Evolutionary conservation across 352 stramenopile genomes (phyloP).

Genomic region (Globisporangium parvum): DNA sequence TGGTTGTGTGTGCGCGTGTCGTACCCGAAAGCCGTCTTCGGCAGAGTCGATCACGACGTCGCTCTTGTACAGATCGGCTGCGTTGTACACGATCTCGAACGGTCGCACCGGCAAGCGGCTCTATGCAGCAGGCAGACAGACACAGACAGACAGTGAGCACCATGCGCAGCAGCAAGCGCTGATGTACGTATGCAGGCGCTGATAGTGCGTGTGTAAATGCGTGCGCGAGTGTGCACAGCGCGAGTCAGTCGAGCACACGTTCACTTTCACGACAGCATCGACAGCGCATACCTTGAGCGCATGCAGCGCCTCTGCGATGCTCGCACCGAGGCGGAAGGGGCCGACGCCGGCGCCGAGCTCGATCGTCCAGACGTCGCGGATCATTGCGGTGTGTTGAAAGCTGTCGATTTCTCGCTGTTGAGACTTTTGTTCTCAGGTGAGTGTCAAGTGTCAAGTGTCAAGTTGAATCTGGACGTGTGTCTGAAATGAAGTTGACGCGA

Average conservation of each 20-base stretch:
- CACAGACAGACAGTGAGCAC: not conserved
- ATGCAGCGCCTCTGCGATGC: slow-evolving; percentile 63
- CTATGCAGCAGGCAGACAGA: slow-evolving; percentile 13
- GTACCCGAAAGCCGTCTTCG: slow-evolving; percentile 65
- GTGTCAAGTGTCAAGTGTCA: too few relatives aligned
- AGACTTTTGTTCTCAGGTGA: too few relatives aligned
- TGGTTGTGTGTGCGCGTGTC: not conserved
- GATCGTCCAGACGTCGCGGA: slow-evolving; percentile 79
- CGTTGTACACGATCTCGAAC: slow-evolving; percentile 79
- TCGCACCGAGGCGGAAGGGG: slow-evolving; percentile 72
- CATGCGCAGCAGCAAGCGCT: not conserved
- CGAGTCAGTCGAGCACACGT: not conserved
- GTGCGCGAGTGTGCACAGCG: not conserved
- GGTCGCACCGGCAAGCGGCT: slow-evolving; percentile 59
- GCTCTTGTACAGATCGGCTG: slow-evolving; percentile 50
- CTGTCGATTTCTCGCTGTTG: too few relatives aligned
- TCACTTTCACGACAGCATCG: not conserved
- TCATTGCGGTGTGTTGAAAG: slow-evolving; percentile 16
- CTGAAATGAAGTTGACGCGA: too few relatives aligned
- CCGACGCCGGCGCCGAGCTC: slow-evolving; percentile 71
- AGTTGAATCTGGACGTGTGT: too few relatives aligned
- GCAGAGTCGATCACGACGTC: slow-evolving; percentile 56
- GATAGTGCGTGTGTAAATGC: not conserved
- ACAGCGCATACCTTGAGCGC: slow-evolving; percentile 52
- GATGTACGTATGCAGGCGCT: not conserved